Conservation (phyloP, 2,329 filamentous ascomycete species). For the Calonectria fujianensis region DNA sequence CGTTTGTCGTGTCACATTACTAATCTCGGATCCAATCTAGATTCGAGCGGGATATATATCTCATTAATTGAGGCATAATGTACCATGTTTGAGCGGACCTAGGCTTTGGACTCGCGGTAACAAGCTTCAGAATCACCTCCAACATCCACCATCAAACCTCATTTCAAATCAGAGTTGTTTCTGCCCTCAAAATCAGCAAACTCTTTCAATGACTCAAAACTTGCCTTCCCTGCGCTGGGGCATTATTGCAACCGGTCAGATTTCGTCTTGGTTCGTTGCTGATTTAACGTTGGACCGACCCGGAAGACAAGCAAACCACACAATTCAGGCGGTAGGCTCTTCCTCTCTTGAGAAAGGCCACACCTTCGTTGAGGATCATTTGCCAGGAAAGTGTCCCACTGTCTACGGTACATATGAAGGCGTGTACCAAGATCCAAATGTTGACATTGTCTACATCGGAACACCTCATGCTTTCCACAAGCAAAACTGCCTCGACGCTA, state of each 20-base stretch:
- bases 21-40: neutral
- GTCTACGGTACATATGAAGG: conserved; percentile 63
- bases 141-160: neutral
- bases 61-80: neutral
- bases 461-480: conserved; percentile 66
- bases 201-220: neutral
- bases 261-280: conserved; percentile 59
- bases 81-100: neutral
- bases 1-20: neutral
- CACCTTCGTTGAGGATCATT: conserved; percentile 61
- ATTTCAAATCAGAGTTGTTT: neutral
- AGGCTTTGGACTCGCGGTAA: neutral
- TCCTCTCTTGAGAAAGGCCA: conserved; percentile 61
- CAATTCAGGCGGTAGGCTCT: conserved; percentile 65
- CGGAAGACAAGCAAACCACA: conserved; percentile 61
- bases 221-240: conserved; percentile 34
- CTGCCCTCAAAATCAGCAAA: neutral
- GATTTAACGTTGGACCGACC: conserved; percentile 62
- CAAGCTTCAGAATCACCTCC: neutral
- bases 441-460: conserved; percentile 67
- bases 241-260: conserved; percentile 34
- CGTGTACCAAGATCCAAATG: conserved; percentile 62
- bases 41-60: neutral
- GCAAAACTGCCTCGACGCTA: conserved; percentile 64
- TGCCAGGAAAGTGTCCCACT: conserved; percentile 53